A percentile compares a stretch with the other conserved stretches of the same genome.
phyloP scores from a whole-genome alignment of 1,284 basidiomycete species.

The Schizopora paradoxa region DNA sequence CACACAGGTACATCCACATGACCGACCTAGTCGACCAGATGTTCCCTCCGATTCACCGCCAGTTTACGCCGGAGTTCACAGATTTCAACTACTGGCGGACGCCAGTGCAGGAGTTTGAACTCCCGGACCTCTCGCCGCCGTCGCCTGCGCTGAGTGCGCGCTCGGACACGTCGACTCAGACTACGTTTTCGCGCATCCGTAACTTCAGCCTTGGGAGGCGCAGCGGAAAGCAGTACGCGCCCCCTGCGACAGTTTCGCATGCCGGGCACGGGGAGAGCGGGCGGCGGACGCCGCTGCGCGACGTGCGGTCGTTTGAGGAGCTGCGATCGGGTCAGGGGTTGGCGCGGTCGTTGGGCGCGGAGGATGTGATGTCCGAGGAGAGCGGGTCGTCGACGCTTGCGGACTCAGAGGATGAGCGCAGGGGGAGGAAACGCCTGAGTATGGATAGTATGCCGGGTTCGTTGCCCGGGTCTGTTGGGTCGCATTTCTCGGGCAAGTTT shows the following conservation, averaged over 20 bases:
- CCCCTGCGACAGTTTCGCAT: conserved; percentile 26
- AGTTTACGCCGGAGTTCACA: conserved; percentile 86
- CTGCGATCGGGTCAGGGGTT: conserved; percentile 56
- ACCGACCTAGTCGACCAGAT: conserved; percentile 98
- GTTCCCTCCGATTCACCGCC: conserved; percentile 93
- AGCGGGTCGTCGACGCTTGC: conserved; percentile 41
- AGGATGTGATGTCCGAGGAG: conserved; percentile 26
- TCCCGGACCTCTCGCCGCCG: conserved; percentile 88
- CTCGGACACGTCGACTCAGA: conserved; percentile 75
- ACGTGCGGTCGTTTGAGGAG: conserved; percentile 70
- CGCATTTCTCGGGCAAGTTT: conserved; percentile 29
- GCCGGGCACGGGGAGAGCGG: neutral
- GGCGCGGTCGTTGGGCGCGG: conserved; percentile 39
- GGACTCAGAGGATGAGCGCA: conserved; percentile 36
- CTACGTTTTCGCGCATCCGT: conserved; percentile 70
- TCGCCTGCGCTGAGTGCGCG: conserved; percentile 90
- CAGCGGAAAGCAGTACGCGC: conserved; percentile 27
- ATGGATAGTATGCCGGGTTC: conserved; percentile 82
- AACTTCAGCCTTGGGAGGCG: conserved; percentile 73
- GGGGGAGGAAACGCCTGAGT: conserved; percentile 48
- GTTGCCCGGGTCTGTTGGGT: conserved; percentile 37
- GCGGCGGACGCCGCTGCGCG: conserved; percentile 38
- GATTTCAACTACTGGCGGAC: conserved; percentile 97
- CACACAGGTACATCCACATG: conserved; percentile 83
- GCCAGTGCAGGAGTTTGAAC: conserved; percentile 69